These are phyloP conservation scores for Penicillium aurantiogriseum DNA, from an alignment of 2,329 filamentous ascomycete species.

Conservation along the genomic window DNA sequence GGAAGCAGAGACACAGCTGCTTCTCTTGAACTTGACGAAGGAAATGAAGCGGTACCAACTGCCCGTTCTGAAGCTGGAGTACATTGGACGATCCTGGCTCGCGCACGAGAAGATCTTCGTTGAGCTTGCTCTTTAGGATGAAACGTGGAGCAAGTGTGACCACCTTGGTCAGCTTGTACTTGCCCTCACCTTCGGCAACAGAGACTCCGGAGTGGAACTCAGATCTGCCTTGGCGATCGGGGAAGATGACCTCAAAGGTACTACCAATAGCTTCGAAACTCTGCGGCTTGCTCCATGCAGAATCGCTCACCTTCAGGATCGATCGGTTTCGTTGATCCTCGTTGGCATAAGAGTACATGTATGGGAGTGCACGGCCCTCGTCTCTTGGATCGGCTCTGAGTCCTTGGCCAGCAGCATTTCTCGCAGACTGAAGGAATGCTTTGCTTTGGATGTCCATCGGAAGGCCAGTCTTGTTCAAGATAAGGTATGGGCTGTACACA, in stretches of 20 bases:
- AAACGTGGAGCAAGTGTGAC: conserved; percentile 91
- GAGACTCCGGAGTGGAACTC: conserved; percentile 92
- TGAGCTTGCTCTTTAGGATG: conserved; percentile 88
- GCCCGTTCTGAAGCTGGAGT: conserved; percentile 72
- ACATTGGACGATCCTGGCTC: conserved; percentile 89
- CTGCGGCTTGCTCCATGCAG: conserved; percentile 94
- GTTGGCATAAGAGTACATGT: conserved; percentile 92
- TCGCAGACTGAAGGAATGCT: conserved; percentile 79
- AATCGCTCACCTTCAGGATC: conserved; percentile 81
- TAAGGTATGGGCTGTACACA: conserved; percentile 89
- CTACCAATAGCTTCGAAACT: conserved; percentile 98
- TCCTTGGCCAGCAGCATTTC: conserved; percentile 77
- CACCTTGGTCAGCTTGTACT: conserved; percentile 96
- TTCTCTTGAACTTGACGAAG: conserved; percentile 79
- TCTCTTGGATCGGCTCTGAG: conserved; percentile 55
- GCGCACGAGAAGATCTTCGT: conserved; percentile 82
- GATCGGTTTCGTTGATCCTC: conserved; percentile 91
- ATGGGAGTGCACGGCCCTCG: conserved; percentile 68
- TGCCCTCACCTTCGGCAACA: conserved; percentile 86
- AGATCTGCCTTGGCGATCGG: conserved; percentile 65
- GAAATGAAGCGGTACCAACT: conserved; percentile 84
- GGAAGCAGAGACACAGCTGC: conserved; percentile 88
- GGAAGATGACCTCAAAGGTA: conserved; percentile 80
- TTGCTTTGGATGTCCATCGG: conserved; percentile 86
- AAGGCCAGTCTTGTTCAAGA: conserved; percentile 92